phyloP scores from a whole-genome alignment of 495 filamentous ascomycete species.

The Letharia columbiana region DNA sequence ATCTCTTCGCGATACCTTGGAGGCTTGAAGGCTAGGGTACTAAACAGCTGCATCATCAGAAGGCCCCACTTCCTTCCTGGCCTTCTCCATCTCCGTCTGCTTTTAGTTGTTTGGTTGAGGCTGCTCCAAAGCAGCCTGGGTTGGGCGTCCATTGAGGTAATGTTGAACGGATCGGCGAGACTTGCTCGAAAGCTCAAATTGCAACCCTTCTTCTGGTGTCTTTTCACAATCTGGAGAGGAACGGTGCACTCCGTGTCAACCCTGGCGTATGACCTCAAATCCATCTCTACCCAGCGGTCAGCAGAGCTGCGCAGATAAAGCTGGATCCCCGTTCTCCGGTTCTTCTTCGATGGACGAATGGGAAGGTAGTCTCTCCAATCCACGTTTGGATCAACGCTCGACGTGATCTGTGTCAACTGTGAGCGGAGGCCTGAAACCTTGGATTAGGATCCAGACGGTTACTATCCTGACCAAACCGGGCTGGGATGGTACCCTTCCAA shows the following conservation, averaged over 20 bases:
- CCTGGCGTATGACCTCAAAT: background rate
- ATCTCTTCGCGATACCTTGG: background rate
- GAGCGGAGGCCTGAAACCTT: background rate
- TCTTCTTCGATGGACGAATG: background rate
- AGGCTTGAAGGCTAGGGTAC: background rate
- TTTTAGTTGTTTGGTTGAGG: background rate
- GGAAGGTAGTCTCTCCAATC: background rate
- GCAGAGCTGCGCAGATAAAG: background rate
- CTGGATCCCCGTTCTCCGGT: background rate
- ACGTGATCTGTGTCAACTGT: background rate
- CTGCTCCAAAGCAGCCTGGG: background rate
- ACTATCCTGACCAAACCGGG: background rate
- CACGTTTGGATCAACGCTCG: background rate
- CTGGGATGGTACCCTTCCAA: background rate
- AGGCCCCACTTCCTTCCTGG: background rate
- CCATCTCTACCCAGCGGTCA: background rate
- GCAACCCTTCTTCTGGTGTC: background rate
- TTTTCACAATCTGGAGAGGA: background rate
- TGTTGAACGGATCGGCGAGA: background rate
- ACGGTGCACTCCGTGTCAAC: background rate
- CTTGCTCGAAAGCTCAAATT: background rate
- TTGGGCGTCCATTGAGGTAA: background rate
- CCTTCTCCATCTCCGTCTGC: background rate
- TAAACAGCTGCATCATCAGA: background rate
- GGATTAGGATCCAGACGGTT: background rate